phyloP scores from a whole-genome alignment of 108 stramenopile genomes.

The Fragilaria crotonensis region DNA sequence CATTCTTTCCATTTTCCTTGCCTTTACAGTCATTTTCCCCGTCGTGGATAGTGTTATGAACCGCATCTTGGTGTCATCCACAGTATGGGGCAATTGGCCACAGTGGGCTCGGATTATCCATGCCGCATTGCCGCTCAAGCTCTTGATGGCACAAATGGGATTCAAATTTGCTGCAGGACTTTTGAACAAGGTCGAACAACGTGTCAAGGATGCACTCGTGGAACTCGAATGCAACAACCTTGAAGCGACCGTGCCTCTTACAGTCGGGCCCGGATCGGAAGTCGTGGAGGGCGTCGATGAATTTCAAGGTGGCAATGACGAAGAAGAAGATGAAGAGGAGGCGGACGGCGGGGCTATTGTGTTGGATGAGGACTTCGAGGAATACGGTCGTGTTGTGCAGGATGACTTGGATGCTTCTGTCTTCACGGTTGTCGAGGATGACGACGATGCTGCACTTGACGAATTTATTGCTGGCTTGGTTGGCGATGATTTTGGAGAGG shows the following conservation, averaged over 20 bases:
- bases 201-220: slow-evolving; percentile 56
- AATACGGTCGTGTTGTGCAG: no score
- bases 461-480: neutral
- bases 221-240: slow-evolving; percentile 68
- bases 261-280: slow-evolving; percentile 24
- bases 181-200: slow-evolving; percentile 39
- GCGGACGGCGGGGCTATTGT: neutral
- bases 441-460: neutral
- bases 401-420: no score
- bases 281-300: slow-evolving; percentile 1
- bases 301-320: neutral
- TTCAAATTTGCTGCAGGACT: slow-evolving; percentile 40
- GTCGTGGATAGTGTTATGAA: slow-evolving; percentile 45
- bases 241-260: slow-evolving; percentile 65
- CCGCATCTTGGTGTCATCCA: slow-evolving; percentile 42
- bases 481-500: neutral
- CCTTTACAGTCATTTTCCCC: slow-evolving; percentile 44
- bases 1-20: slow-evolving; percentile 16
- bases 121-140: slow-evolving; percentile 78
- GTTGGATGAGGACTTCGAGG: slow-evolving; percentile 1
- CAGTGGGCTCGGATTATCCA: slow-evolving; percentile 64
- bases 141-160: slow-evolving; percentile 64
- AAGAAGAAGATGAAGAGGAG: slow-evolving; percentile 1
- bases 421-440: no score
- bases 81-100: slow-evolving; percentile 61